Evolutionary conservation across 257 asterid species (phyloP).

Genomic region (Orobanche coerulescens): DNA sequence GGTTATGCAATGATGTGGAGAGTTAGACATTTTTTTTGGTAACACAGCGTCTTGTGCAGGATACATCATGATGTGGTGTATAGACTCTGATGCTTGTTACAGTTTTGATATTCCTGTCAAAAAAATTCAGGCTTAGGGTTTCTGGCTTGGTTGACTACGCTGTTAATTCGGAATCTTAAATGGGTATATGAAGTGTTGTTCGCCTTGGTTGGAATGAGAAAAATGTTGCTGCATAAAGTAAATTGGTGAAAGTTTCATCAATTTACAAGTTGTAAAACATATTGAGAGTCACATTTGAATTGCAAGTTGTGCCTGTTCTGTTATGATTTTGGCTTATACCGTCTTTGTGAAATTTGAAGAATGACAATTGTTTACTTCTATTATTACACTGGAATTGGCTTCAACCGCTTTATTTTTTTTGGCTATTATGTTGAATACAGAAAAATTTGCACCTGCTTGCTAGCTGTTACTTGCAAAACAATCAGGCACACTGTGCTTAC

Average conservation of each 20-base stretch:
- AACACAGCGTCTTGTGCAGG: not conserved
- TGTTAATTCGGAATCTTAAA: constrained; percentile 1
- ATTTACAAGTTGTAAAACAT: no score
- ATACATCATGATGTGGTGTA: not conserved
- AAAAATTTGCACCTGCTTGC: constrained; percentile 81
- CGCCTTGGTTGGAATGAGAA: constrained; percentile 4
- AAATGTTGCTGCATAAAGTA: not conserved
- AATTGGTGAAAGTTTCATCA: no score
- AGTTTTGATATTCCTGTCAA: not conserved
- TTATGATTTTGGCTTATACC: not conserved
- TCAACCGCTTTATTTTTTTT: constrained; percentile 18
- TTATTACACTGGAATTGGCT: not conserved
- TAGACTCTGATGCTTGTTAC: constrained; percentile 14
- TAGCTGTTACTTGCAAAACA: constrained; percentile 78
- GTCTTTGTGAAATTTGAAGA: not conserved
- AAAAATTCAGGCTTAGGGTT: not conserved
- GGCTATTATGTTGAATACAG: constrained; percentile 41
- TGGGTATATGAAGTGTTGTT: not conserved
- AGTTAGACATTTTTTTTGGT: constrained; percentile 6
- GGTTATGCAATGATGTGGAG: not conserved
- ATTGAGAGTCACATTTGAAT: not conserved
- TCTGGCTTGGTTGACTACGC: not conserved
- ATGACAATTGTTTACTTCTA: not conserved
- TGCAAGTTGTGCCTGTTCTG: constrained; percentile 6
- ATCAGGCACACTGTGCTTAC: constrained; percentile 88